Conservation (phyloP, 768 basidiomycete species). For the Xanthoconium stramineum region DNA sequence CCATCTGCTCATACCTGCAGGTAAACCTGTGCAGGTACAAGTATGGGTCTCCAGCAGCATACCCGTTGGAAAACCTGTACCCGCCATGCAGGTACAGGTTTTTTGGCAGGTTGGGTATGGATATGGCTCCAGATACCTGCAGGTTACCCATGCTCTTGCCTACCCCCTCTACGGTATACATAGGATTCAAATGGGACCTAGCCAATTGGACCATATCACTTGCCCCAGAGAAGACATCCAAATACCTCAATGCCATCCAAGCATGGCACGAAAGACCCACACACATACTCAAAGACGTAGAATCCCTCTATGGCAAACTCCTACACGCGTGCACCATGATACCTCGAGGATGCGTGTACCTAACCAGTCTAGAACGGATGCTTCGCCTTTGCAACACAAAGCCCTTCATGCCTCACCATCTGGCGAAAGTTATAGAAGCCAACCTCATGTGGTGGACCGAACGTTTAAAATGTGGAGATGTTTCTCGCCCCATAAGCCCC, state of each 20-base stretch:
- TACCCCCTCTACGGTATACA: neutral
- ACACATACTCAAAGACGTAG: neutral
- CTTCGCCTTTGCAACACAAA: neutral
- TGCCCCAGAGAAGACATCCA: conserved; percentile 20
- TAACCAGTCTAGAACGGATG: neutral
- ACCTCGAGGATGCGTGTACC: neutral
- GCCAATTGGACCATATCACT: conserved; percentile 19
- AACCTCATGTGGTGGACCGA: neutral
- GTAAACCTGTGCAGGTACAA: too few species aligned
- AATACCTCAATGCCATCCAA: conserved; percentile 7
- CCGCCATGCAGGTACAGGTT: too few species aligned
- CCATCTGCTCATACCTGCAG: too few species aligned
- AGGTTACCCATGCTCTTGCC: too few species aligned
- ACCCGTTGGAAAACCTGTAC: too few species aligned
- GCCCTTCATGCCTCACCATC: neutral
- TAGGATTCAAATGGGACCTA: conserved; percentile 40
- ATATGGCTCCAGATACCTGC: too few species aligned
- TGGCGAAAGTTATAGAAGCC: neutral
- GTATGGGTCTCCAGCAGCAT: too few species aligned
- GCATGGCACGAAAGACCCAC: neutral
- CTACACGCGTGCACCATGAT: neutral
- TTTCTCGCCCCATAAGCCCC: neutral
- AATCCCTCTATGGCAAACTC: neutral
- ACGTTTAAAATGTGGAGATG: neutral
- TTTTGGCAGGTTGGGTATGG: too few species aligned